Base-by-base conservation (phyloP, 352 stramenopile genomes). In the Phytophthora tentaculata region DNA sequence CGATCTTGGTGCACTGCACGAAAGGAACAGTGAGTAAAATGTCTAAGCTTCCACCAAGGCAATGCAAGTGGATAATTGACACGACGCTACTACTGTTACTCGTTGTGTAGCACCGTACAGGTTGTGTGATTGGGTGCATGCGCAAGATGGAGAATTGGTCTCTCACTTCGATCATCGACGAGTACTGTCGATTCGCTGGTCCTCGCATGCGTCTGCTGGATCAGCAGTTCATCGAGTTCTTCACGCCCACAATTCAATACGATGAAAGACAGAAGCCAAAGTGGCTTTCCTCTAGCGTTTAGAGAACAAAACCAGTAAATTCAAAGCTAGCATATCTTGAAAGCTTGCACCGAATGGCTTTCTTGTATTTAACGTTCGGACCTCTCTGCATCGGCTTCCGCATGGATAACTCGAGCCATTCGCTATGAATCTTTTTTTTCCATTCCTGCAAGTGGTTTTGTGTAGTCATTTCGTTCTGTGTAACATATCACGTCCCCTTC, bases 201-300 rank as follows among this genome's bases (percentile, higher is more conserved):
- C 88, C 88, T 14, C 86, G 89, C 55, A 92, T 94, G 81, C 88
- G 90, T 17, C 73, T 97, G 14, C 72, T 94, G 19, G 86, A 96
- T 59, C 87, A 97, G 65, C 87, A 95, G 61, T 95, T 97, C 51
- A 97, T 97, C 73, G 90, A 95, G 81, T 95, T 94, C 66, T 95
- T 95, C 61, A 89, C 77, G 32, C 82, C 86, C 19, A 83, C 73
- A 5, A 91, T 92, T 66, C 73, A 88, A 23, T 94, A 94, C 74
- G 83, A 94, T 61, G 83, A 92, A 64, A 77, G 83, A 10, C 83
- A 94, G 69, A 92, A 88, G 20, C 86, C 86, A 5, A 76, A 79
- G 23, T 94, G 86, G 86, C 84, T 94, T 51, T 67, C 53, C 7
- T 65, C 35, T 51, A 49, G 13, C 44, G 35, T 58, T 39, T 47